phyloP scores from a whole-genome alignment of 768 basidiomycete species.

The Lentinula raphanica region DNA sequence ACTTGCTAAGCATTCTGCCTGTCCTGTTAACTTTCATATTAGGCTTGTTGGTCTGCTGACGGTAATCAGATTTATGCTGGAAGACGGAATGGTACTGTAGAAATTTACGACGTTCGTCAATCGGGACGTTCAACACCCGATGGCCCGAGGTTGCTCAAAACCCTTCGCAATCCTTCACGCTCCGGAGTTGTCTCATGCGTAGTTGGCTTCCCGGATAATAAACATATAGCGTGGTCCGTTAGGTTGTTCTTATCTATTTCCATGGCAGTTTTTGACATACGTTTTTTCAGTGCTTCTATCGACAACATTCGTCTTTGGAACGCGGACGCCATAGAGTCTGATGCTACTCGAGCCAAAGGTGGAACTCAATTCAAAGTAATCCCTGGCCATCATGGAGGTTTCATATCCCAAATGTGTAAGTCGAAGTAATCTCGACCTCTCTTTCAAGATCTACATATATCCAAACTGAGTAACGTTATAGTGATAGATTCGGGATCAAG shows the following conservation, averaged over 20 bases:
- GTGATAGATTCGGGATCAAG: constrained; percentile 82
- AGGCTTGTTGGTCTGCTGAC: constrained; percentile 94
- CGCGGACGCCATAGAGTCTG: constrained; percentile 66
- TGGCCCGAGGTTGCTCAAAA: constrained; percentile 77
- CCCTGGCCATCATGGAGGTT: constrained; percentile 92
- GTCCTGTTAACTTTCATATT: constrained; percentile 1
- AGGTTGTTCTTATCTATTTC: constrained; percentile 9
- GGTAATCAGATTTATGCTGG: constrained; percentile 89
- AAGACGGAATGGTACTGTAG: constrained; percentile 82
- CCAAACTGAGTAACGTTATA: constrained; percentile 28
- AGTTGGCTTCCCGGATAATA: constrained; percentile 86
- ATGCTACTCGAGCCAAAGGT: constrained; percentile 58
- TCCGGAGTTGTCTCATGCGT: constrained; percentile 92
- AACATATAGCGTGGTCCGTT: constrained; percentile 83
- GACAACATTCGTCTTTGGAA: constrained; percentile 97
- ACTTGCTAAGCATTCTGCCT: neutral
- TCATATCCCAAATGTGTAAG: constrained; percentile 89
- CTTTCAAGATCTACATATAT: constrained; percentile 14
- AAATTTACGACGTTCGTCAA: constrained; percentile 92
- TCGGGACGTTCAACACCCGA: constrained; percentile 60
- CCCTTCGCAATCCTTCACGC: constrained; percentile 78
- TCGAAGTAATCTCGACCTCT: constrained; percentile 13
- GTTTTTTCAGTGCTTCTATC: constrained; percentile 66
- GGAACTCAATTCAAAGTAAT: constrained; percentile 91
- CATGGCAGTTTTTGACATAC: constrained; percentile 5